Evolutionary conservation across 768 basidiomycete species (phyloP), one percentile per base, ranked within the genome.

Genomic region (Russula vinacea): DNA sequence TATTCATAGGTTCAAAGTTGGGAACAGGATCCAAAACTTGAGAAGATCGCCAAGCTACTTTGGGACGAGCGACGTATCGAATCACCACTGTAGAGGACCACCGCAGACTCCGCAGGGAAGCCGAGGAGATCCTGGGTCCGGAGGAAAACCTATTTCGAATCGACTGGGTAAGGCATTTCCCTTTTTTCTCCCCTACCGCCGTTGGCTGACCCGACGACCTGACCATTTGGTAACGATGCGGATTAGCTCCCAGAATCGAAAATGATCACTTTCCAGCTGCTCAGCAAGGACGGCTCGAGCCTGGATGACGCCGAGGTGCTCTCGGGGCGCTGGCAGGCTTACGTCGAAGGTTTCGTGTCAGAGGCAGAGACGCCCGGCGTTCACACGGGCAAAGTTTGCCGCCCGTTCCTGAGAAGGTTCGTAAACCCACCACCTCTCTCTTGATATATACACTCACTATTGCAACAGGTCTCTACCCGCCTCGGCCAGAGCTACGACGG

Each of bases 81-180:
- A 1, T 77, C 74, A 3, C 85, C 86, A 88, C 87, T 0, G 83
- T 83, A 0, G 89, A 92, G 67, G 90, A 92, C 62, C 82, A 86
- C 63, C 84, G 84, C 58, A 87, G 85, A 69, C 83, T 80, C 59
- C 81, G 89, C 42, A 80, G 83, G 47, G 83, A 81, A 54, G 85
- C 85, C 0, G 89, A 90, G 71, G 87, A 84, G 64, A 80, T 87
- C 35, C 72, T 88, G 52, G 88, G 88, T 11, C 84, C 86, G 0
- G 90, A 91, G 65, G 89, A 91, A 70, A 89, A 90, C 69, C 73
- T 91, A 16, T 91, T 90, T 76, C 80, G 89, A 7, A 82, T 92
- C 35, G 89, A 90, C 71, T 92, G 90, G 89, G 90, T 90, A 69
- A 19, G 82, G 71, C 22, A n/a, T 44, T 60, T 26, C 33, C 47